These are phyloP conservation scores for Fragosphaeria purpurea DNA, from an alignment of 2,329 filamentous ascomycete species.

Conservation along the genomic window DNA sequence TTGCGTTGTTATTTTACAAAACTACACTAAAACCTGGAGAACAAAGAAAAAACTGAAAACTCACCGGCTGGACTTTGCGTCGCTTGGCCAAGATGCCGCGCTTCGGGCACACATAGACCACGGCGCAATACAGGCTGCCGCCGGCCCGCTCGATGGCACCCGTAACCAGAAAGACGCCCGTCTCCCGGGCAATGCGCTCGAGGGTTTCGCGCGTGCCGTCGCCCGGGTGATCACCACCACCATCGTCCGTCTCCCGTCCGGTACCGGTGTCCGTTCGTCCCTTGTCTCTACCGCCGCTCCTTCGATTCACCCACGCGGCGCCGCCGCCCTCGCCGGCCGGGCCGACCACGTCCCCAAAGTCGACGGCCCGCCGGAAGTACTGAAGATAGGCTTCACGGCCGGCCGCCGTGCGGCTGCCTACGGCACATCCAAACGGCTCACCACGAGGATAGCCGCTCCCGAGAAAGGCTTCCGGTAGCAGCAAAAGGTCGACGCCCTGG, in stretches of 20 bases:
- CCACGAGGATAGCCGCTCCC: conserved; percentile 78
- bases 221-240: conserved; percentile 23
- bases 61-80: conserved; percentile 80
- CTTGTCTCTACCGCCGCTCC: not conserved
- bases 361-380: conserved; percentile 71
- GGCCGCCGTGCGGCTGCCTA: conserved; percentile 57
- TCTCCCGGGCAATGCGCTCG: conserved; percentile 64
- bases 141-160: conserved; percentile 72
- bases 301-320: conserved; percentile 50
- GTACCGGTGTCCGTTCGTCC: no score
- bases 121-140: conserved; percentile 75
- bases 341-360: conserved; percentile 68
- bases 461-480: conserved; percentile 87
- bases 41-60: conserved; percentile 26
- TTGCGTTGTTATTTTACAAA: conserved; percentile 18
- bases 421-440: conserved; percentile 61
- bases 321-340: conserved; percentile 54
- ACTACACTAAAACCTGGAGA: not conserved
- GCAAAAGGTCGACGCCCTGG: conserved; percentile 53
- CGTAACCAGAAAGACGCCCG: conserved; percentile 71
- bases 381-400: conserved; percentile 74
- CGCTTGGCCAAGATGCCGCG: conserved; percentile 71
- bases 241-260: conserved; percentile 24
- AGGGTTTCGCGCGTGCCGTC: conserved; percentile 66
- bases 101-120: conserved; percentile 69